Base-by-base conservation (phyloP, 352 stramenopile genomes). In the Phytophthora pseudosyringae region DNA sequence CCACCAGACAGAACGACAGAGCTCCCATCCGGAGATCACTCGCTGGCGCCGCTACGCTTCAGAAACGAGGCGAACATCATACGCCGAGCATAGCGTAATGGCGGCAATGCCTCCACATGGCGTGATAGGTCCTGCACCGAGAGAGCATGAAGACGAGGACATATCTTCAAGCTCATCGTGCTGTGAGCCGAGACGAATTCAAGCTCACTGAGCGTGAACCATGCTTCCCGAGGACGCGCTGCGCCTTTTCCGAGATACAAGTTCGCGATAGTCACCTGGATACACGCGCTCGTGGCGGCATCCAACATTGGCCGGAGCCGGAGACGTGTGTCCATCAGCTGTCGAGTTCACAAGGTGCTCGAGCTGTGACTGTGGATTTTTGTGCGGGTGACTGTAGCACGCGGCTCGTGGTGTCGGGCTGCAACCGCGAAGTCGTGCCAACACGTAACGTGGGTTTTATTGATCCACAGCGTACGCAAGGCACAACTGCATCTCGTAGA, bases 21-120 rank as follows among this genome's bases (percentile, higher is more conserved):
- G 48, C 47, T 44, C 38, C 55, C 41, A 71, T 66, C 63, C 35
- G 62, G 44, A 21, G 39, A 70, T 53, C 39, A 18, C 44, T 15
- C 21, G 43, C 26, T 38, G 18, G 21, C 21, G 1, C 21, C 21
- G 21, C 21, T 21, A 21, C n/a, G n/a, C 53, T 44, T 53, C 60
- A 69, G 38, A 63, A 69, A 63, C 45, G 44, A 57, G 35, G 41
- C 44, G 40, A 58, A 47, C 44, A 9, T 57, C 60, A 32, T 59
- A 61, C 21, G 63, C 66, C 63, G 25, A 71, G 21, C 41, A 59
- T 66, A 47, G 45, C 47, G 55, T 52, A 64, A 62, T 57, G 60
- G 16, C 38, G 6, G 46, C 11, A n/a, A 44, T 44, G 38, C 12
- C 38, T 65, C 55, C 55, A 48, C 55, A 57, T 63, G 52, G 49